Evolutionary conservation across 768 basidiomycete species (phyloP).

Genomic region (Gautieria morchelliformis): DNA sequence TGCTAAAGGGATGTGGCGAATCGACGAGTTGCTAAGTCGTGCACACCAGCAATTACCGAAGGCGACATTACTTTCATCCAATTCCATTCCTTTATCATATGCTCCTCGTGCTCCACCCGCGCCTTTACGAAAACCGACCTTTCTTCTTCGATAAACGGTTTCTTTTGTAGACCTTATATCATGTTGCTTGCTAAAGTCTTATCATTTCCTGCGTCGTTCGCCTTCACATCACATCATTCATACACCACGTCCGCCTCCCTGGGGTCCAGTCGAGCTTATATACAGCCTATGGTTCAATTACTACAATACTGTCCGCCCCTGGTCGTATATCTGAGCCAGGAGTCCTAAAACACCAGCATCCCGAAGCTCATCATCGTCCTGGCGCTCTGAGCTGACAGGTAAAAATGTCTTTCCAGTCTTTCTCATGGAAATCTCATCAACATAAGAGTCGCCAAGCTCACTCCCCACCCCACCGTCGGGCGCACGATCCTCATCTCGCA

Average conservation of each 20-base stretch:
- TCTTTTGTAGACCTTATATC: background rate
- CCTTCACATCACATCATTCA: background rate
- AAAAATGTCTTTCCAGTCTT: conserved; percentile 24
- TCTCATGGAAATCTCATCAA: conserved; percentile 43
- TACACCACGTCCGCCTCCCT: background rate
- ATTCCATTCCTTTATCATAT: background rate
- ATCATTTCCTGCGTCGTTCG: background rate
- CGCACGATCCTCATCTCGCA: conserved; percentile 38
- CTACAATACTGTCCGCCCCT: conserved; percentile 14
- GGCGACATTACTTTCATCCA: background rate
- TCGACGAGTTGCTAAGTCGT: conserved; percentile 71
- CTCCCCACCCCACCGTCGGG: conserved; percentile 50
- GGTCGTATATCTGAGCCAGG: conserved; percentile 72
- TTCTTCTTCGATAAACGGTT: background rate
- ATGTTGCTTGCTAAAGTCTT: background rate
- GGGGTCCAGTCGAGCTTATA: background rate
- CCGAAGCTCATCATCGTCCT: conserved; percentile 47
- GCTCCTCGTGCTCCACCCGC: background rate
- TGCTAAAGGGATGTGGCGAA: conserved; percentile 75
- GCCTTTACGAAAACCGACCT: background rate
- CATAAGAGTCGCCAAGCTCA: conserved; percentile 64
- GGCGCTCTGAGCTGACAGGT: conserved; percentile 27
- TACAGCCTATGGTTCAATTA: background rate
- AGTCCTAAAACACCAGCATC: conserved; percentile 82
- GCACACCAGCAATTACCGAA: conserved; percentile 27